Base-by-base conservation (phyloP, 176 grass and related monocot genomes). In the Pontederia paniculata region DNA sequence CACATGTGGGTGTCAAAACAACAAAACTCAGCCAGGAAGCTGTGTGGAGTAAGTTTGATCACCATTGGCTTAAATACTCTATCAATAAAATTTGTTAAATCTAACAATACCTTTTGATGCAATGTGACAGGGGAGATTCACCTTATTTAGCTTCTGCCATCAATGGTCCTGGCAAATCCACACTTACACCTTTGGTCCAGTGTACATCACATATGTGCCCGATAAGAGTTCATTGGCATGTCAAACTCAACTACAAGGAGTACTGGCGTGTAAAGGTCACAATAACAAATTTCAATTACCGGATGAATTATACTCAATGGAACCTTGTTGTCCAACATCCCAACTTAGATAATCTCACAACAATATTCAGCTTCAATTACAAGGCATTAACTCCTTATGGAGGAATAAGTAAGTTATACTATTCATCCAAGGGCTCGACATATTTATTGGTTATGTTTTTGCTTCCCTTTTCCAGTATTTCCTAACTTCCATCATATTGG, bases 1-100 rank as follows among this genome's bases (percentile, higher is more conserved):
- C 68, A 79, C 93, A 20, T 98, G 93, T 68, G 86, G 93, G 50
- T 98, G 93, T 63, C 86, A 79, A 68, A 91, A 91, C 20, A 91
- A 81, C 51, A 16, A 42, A 25, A 80, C 83, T 63, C 54, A 55
- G 22, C 74, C 81, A 56, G 86, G 86, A 77, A 98, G 84, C 77
- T 98, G 93, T 59, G 78, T 91, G 58, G 85, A 90, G 93, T 98
- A 59, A 86, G 89, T 80, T 44, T 18, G 12, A 44, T 43, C 19
- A n/a, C 16, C 13, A 60, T 12, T 16, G 10, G 18, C 16, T 17
- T 50, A 43, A 60, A 41, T 60, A 17, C 9, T 60, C 57, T 44
- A 9, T 1, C n/a, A 19, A 14, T 17, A 59, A 21, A 19, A 11
- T 60, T 19, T 42, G 11, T 18, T 17, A 18, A 1, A 60, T 60